Base-by-base conservation (phyloP, 2,329 filamentous ascomycete genomes). In the Pseudogymnoascus sp. region DNA sequence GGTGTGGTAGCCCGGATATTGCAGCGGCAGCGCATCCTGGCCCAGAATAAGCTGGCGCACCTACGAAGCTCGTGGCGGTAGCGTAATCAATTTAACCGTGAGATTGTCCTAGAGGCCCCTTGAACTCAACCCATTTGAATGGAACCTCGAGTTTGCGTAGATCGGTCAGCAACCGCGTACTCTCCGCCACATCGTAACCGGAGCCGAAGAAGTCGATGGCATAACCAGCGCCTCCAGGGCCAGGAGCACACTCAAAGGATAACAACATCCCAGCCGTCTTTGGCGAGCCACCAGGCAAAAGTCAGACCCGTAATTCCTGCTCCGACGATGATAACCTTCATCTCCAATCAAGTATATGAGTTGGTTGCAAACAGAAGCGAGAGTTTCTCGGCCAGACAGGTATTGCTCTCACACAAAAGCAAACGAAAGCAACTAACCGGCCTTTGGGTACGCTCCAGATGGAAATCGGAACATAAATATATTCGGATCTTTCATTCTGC, bases 41-140 rank as follows among this genome's bases (percentile, higher is more conserved):
- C 16, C 40, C 16, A 41, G 16, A 22, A 41, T 41, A 22, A 41
- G 40, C 19, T 76, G 74, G 43, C 87, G 84, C 0, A 86, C 82
- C n/a, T 75, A 78, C 0, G 87, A 89, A 22, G 11, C 22, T 41
- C 4, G 40, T 16, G 16, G 40, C 40, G 8, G 40, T 22, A 41
- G 16, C 8, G 19, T 41, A 41, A 16, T 41, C 40, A 2, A 41
- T 22, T 11, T 10, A 16, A 4, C 40, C 40, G 11, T 41, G 40
- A 16, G 40, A 41, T 41, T 41, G 40, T 16, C 40, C 40, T 4
- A 41, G 6, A 41, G 40, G 40, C 4, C 40, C 40, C 10, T 41
- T 41, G 16, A 41, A 41, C 22, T 41, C 40, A 4, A 41, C 40
- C 3, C 16, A 16, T 41, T 41, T 41, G 11, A 41, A 41, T 11